Percentiles rank a stretch among this genome's conserved stretches.
These are phyloP conservation scores for Naganishia cerealis DNA, from an alignment of 1,284 basidiomycete genomes.

Conservation along the genomic window DNA sequence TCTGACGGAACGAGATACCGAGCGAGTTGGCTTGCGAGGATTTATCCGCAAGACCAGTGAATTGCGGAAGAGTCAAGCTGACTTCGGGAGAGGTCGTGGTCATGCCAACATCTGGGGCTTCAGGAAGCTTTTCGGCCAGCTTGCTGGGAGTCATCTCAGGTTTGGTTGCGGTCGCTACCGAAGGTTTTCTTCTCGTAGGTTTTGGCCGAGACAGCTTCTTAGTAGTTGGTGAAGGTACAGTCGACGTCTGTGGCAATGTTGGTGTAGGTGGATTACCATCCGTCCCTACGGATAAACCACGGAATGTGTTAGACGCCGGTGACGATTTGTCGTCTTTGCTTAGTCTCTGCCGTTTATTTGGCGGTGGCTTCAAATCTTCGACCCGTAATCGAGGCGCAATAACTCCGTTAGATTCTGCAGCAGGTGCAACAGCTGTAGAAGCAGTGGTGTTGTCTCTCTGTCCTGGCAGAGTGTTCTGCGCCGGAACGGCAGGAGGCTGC, in stretches of 20 bases:
- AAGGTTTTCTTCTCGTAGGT: constrained; percentile 18
- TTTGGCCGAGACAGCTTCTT: constrained; percentile 28
- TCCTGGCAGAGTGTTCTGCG: background rate
- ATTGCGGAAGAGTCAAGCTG: constrained; percentile 16
- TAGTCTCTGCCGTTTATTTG: constrained; percentile 42
- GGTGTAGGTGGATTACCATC: constrained; percentile 26
- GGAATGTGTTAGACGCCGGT: constrained; percentile 5
- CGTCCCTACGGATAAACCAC: constrained; percentile 17
- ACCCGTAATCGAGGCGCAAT: constrained; percentile 42
- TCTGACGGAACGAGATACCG: constrained; percentile 25
- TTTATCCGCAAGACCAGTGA: constrained; percentile 10
- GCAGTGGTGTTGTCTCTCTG: constrained; percentile 6
- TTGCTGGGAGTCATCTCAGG: constrained; percentile 15
- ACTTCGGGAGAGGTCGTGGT: constrained; percentile 1
- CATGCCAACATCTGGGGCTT: background rate
- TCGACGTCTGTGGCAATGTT: background rate
- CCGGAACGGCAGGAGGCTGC: background rate
- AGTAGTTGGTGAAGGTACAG: constrained; percentile 18
- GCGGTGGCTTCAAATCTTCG: constrained; percentile 50
- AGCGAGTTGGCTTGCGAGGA: constrained; percentile 15
- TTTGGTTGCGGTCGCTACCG: constrained; percentile 12
- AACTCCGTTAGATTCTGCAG: background rate
- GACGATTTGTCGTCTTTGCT: constrained; percentile 32
- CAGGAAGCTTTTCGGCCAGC: constrained; percentile 10
- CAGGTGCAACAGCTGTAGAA: background rate